Percentiles rank a stretch among this genome's conserved stretches.
phyloP scores from a whole-genome alignment of 352 stramenopile genomes.

The Aphanomyces invadans region DNA sequence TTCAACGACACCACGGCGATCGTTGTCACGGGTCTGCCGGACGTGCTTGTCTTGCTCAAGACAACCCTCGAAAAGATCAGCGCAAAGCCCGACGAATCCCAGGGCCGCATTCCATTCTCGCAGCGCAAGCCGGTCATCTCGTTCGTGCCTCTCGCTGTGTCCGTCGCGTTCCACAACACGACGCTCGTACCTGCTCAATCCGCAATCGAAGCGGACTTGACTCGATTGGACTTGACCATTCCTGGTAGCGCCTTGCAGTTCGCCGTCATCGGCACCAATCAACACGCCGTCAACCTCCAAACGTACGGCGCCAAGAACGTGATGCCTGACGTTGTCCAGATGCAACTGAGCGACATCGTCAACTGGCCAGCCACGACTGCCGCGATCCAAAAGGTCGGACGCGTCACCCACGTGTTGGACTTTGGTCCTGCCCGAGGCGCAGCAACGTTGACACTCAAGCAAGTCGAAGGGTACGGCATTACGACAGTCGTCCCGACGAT shows the following conservation, averaged over 20 bases:
- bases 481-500: slow-evolving; percentile 40
- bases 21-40: slow-evolving; percentile 60
- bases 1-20: slow-evolving; percentile 53
- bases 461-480: slow-evolving; percentile 49
- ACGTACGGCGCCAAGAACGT: slow-evolving; percentile 35
- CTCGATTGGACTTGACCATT: slow-evolving; percentile 38
- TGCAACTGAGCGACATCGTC: slow-evolving; percentile 56
- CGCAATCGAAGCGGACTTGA: slow-evolving; percentile 41
- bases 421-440: slow-evolving; percentile 62
- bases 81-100: slow-evolving; percentile 44
- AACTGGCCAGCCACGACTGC: slow-evolving; percentile 50
- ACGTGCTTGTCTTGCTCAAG: slow-evolving; percentile 47
- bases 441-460: slow-evolving; percentile 36
- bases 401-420: slow-evolving; percentile 65
- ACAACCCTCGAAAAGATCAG: slow-evolving; percentile 41
- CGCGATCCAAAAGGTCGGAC: slow-evolving; percentile 32
- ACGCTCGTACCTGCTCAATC: slow-evolving; percentile 38
- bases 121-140: slow-evolving; percentile 60
- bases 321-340: slow-evolving; percentile 39
- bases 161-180: slow-evolving; percentile 68
- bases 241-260: slow-evolving; percentile 46
- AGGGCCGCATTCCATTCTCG: slow-evolving; percentile 73
- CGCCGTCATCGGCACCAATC: slow-evolving; percentile 55
- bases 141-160: slow-evolving; percentile 52
- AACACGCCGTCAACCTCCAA: slow-evolving; percentile 48